These are phyloP conservation scores for Smittium mucronatum DNA, from an alignment of 371 early-diverging fungal species.

Conservation along the genomic window DNA sequence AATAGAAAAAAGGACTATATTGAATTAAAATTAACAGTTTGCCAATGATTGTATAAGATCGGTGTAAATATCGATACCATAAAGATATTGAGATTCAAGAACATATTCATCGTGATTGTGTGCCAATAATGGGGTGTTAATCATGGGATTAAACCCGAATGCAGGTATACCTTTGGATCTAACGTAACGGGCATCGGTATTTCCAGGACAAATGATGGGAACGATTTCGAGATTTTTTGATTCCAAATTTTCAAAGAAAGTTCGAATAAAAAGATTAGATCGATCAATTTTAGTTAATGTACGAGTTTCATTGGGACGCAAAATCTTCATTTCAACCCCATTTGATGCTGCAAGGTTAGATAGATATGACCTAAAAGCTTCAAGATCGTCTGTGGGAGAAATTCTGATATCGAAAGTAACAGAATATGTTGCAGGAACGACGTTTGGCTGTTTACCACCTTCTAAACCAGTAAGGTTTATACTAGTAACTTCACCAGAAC, in stretches of 20 bases:
- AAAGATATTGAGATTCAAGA: slow-evolving; percentile 47
- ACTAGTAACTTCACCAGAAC: slow-evolving; percentile 57
- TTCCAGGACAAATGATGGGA: slow-evolving; percentile 36
- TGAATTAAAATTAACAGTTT: no score
- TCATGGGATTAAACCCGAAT: slow-evolving; percentile 54
- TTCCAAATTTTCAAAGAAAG: slow-evolving; percentile 50
- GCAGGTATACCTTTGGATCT: slow-evolving; percentile 55
- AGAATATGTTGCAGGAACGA: slow-evolving; percentile 46
- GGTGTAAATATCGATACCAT: slow-evolving; percentile 51
- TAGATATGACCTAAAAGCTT: slow-evolving; percentile 37
- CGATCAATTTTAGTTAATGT: slow-evolving; percentile 36
- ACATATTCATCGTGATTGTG: slow-evolving; percentile 74
- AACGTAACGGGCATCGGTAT: slow-evolving; percentile 57
- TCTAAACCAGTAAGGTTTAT: slow-evolving; percentile 56
- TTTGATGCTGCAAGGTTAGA: slow-evolving; percentile 35
- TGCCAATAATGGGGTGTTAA: slow-evolving; percentile 50
- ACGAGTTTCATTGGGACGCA: slow-evolving; percentile 38
- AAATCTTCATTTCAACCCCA: slow-evolving; percentile 41
- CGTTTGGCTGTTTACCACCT: slow-evolving; percentile 46
- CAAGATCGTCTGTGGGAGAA: slow-evolving; percentile 43
- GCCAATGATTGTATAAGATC: slow-evolving; percentile 35
- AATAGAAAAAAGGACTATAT: no score
- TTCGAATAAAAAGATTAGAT: slow-evolving; percentile 39
- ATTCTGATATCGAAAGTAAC: slow-evolving; percentile 60
- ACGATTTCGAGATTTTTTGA: neutral